These are phyloP conservation scores for Paradendryphiella salina DNA, from an alignment of 2,329 filamentous ascomycete genomes.

Conservation along the genomic window DNA sequence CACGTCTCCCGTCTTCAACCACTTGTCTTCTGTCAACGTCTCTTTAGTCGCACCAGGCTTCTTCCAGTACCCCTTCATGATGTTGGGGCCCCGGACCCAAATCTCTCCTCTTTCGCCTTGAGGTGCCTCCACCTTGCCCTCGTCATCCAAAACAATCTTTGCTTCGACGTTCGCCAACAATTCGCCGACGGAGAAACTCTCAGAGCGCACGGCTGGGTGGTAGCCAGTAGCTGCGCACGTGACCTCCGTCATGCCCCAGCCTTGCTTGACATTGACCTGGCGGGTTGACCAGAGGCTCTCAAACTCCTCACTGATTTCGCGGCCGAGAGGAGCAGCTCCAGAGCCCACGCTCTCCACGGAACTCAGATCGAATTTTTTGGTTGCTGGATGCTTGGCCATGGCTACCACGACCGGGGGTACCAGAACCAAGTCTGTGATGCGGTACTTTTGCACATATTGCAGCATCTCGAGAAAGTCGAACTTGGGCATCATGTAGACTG, in stretches of 20 bases:
- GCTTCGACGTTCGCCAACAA: conserved; percentile 70
- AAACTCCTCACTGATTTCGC: conserved; percentile 54
- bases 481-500: conserved; percentile 75
- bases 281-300: conserved; percentile 59
- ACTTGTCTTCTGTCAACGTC: conserved; percentile 65
- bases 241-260: conserved; percentile 85
- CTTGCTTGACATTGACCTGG: conserved; percentile 64
- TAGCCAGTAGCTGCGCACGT: conserved; percentile 72
- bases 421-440: conserved; percentile 66
- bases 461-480: conserved; percentile 78
- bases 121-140: conserved; percentile 55
- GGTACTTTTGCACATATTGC: conserved; percentile 66
- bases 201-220: conserved; percentile 56
- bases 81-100: conserved; percentile 70
- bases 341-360: conserved; percentile 62
- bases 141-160: conserved; percentile 64
- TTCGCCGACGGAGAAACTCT: conserved; percentile 63
- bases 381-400: conserved; percentile 71
- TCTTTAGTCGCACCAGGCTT: conserved; percentile 68
- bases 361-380: conserved; percentile 68
- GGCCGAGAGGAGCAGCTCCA: conserved; percentile 68
- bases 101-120: conserved; percentile 67
- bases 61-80: conserved; percentile 78
- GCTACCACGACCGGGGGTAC: conserved; percentile 77
- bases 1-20: conserved; percentile 73